Evolutionary conservation across 2,329 filamentous ascomycete genomes (phyloP).

Genomic region (Aspergillus tanneri): DNA sequence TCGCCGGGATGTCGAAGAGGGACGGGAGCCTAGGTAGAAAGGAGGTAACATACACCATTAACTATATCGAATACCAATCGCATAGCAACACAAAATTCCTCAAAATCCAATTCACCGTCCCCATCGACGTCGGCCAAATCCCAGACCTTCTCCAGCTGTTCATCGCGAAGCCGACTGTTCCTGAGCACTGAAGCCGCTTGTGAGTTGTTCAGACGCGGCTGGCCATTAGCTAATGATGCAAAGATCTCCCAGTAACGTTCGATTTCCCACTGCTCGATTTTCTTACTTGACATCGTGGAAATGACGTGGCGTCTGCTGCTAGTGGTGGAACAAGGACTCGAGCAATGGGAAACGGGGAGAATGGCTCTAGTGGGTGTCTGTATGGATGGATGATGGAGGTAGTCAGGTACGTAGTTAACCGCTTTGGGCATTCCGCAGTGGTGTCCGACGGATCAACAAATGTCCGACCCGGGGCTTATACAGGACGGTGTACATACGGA

Average conservation of each 20-base stretch:
- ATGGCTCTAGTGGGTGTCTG: conserved; percentile 4
- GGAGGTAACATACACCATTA: conserved; percentile 69
- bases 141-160: conserved; percentile 96
- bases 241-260: conserved; percentile 81
- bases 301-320: conserved; percentile 1
- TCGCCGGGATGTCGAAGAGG: background rate
- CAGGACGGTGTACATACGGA: too few relatives aligned
- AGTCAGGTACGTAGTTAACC: conserved; percentile 13
- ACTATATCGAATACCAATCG: conserved; percentile 94
- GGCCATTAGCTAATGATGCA: conserved; percentile 63
- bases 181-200: conserved; percentile 71
- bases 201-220: conserved; percentile 64
- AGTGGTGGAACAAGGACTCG: conserved; percentile 10
- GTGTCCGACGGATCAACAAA: conserved; percentile 24
- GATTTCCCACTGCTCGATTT: conserved; percentile 71
- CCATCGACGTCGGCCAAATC: conserved; percentile 96
- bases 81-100: conserved; percentile 99
- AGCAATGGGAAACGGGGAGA: conserved; percentile 13
- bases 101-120: conserved; percentile 96
- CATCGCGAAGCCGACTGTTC: conserved; percentile 69
- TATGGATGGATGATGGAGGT: conserved; percentile 5
- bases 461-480: conserved; percentile 32
- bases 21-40: conserved; percentile 1
- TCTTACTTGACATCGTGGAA: conserved; percentile 40
- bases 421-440: conserved; percentile 22